These are phyloP conservation scores for Dalechampia spathulata DNA, from an alignment of 441 rosid species.

Conservation along the genomic window DNA sequence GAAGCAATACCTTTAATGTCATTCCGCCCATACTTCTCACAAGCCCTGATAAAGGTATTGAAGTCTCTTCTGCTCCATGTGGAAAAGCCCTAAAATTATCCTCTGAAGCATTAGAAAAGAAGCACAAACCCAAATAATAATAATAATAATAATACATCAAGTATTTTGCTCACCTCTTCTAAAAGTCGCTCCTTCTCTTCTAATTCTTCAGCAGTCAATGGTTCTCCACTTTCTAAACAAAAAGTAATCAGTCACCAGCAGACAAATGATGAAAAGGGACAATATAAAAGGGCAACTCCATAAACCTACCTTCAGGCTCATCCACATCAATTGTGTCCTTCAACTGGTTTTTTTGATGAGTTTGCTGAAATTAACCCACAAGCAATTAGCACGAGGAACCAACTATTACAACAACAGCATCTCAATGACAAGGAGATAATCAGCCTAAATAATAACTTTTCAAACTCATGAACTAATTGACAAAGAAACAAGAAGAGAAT, in stretches of 20 bases:
- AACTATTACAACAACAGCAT: background rate
- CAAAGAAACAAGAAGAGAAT: slow-evolving; percentile 1
- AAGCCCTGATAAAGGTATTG: slow-evolving; percentile 81
- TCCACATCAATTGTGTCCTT: slow-evolving; percentile 93
- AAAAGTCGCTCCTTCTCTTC: slow-evolving; percentile 88
- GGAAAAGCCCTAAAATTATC: slow-evolving; percentile 67
- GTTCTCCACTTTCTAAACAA: slow-evolving; percentile 69
- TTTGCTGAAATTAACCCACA: slow-evolving; percentile 47
- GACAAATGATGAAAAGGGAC: background rate
- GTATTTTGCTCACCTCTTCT: slow-evolving; percentile 59
- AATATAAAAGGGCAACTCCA: background rate
- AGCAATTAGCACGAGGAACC: background rate
- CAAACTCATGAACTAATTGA: slow-evolving; percentile 1
- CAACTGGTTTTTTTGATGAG: slow-evolving; percentile 90
- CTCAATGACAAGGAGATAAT: background rate
- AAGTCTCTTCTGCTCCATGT: slow-evolving; percentile 97
- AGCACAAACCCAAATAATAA: slow-evolving; percentile 14
- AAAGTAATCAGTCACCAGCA: slow-evolving; percentile 21
- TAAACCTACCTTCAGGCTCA: slow-evolving; percentile 83
- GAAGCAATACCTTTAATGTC: slow-evolving; percentile 73
- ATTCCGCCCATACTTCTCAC: slow-evolving; percentile 93
- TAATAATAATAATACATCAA: slow-evolving; percentile 8
- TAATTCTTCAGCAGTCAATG: slow-evolving; percentile 93
- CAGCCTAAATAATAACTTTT: background rate
- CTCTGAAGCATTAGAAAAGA: slow-evolving; percentile 9